phyloP scores from a whole-genome alignment of 2,329 filamentous ascomycete species.

The Fusarium tjaetaba region DNA sequence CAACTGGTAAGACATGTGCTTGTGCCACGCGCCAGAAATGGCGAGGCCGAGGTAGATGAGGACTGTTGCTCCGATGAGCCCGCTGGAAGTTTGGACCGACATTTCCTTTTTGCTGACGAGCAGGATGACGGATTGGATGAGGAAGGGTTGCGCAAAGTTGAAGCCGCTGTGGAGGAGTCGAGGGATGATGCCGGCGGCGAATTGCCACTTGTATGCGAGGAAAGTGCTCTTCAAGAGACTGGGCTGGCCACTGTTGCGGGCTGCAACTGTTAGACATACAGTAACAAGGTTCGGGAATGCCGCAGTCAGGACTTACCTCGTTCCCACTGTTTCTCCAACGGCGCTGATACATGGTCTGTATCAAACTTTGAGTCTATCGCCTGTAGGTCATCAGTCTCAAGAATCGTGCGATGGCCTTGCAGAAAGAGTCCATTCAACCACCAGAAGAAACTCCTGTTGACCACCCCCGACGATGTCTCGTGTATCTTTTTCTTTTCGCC shows the following conservation, averaged over 20 bases:
- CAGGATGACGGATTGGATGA: slow-evolving; percentile 50
- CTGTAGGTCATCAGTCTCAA: slow-evolving; percentile 42
- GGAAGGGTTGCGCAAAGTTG: slow-evolving; percentile 56
- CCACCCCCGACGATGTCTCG: slow-evolving; percentile 48
- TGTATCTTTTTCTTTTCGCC: slow-evolving; percentile 35
- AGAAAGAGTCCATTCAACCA: slow-evolving; percentile 49
- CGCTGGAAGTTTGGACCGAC: slow-evolving; percentile 45
- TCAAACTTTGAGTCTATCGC: slow-evolving; percentile 45
- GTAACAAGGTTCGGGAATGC: rapidly evolving
- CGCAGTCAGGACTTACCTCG: background rate
- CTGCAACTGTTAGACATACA: background rate
- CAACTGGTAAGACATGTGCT: slow-evolving; percentile 50
- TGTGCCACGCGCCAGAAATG: slow-evolving; percentile 46
- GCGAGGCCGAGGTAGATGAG: slow-evolving; percentile 56
- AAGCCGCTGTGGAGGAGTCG: slow-evolving; percentile 53
- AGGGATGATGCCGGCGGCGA: slow-evolving; percentile 49
- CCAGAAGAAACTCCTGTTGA: slow-evolving; percentile 50
- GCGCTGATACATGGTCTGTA: slow-evolving; percentile 29
- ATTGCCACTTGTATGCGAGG: slow-evolving; percentile 43
- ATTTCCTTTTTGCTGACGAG: slow-evolving; percentile 45
- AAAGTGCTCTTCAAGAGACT: slow-evolving; percentile 44
- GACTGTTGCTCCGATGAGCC: slow-evolving; percentile 54
- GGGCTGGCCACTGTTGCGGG: slow-evolving; percentile 26
- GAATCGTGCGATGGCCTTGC: slow-evolving; percentile 35
- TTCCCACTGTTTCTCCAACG: slow-evolving; percentile 40